A percentile compares a stretch with the other conserved stretches of the same genome.
Conservation (phyloP, 176 grass and related monocot genomes). For the Calamus simplicifolius region DNA sequence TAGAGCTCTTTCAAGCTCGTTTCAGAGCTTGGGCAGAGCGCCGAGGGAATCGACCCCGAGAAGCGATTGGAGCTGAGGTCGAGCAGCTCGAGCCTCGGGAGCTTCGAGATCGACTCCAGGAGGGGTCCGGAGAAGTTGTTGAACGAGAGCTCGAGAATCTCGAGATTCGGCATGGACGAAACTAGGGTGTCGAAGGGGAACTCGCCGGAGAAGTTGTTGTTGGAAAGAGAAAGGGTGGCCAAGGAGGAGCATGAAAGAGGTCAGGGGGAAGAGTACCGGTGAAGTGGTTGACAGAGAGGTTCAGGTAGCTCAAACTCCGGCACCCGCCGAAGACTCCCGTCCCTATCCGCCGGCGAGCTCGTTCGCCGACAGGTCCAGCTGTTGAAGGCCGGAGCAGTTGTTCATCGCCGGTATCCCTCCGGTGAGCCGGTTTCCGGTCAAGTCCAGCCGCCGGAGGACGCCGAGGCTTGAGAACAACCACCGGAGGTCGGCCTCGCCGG, state of each 20-base stretch:
- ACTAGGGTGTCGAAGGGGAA: slow-evolving; percentile 38
- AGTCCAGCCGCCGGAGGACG: slow-evolving; percentile 40
- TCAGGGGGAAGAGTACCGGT: slow-evolving; percentile 47
- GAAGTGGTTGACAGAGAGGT: slow-evolving; percentile 78
- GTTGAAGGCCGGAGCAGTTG: slow-evolving; percentile 64
- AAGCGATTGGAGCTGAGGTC: slow-evolving; percentile 91
- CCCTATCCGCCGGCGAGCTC: slow-evolving; percentile 34
- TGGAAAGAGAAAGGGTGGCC: slow-evolving; percentile 49
- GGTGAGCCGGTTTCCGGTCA: slow-evolving; percentile 54
- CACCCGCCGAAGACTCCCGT: slow-evolving; percentile 42
- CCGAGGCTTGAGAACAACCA: slow-evolving; percentile 23
- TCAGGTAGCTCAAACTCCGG: slow-evolving; percentile 35
- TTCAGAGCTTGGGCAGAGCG: slow-evolving; percentile 41
- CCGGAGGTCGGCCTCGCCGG: neutral
- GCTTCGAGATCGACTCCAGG: slow-evolving; percentile 36
- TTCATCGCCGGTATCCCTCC: slow-evolving; percentile 43
- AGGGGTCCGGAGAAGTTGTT: slow-evolving; percentile 67
- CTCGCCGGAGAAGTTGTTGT: slow-evolving; percentile 87
- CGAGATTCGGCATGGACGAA: slow-evolving; percentile 38
- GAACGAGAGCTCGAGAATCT: slow-evolving; percentile 55
- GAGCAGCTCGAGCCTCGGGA: slow-evolving; percentile 58
- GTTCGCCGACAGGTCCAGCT: slow-evolving; percentile 85
- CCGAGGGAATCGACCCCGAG: slow-evolving; percentile 48
- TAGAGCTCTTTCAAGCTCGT: slow-evolving; percentile 57
- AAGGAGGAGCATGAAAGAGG: slow-evolving; percentile 45